Evolutionary conservation across 1,139 yeast species (phyloP).

Genomic region (Dujonia santamariae): DNA sequence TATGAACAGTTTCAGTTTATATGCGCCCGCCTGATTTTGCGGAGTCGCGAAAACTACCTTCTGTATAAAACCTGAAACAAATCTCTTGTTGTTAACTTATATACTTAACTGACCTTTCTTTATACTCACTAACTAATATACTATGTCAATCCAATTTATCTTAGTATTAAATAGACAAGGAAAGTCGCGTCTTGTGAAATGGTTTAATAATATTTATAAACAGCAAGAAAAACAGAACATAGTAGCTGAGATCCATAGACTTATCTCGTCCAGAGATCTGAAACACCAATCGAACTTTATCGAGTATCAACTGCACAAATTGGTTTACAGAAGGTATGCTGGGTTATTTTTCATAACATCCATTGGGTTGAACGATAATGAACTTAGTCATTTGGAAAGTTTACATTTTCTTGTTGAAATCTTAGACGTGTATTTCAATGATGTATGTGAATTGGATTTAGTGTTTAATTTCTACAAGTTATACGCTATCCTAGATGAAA

Average conservation of each 20-base stretch:
- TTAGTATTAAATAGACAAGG: slow-evolving; percentile 90
- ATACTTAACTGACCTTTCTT: too few relatives aligned
- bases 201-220: slow-evolving; percentile 50
- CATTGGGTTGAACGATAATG: slow-evolving; percentile 73
- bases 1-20: too few relatives aligned
- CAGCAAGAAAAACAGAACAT: slow-evolving; percentile 51
- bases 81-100: too few relatives aligned
- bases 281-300: slow-evolving; percentile 79
- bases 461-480: slow-evolving; percentile 78
- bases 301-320: slow-evolving; percentile 67
- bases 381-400: slow-evolving; percentile 76
- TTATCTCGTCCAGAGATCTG: slow-evolving; percentile 80
- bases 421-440: slow-evolving; percentile 77
- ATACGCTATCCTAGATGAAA: slow-evolving; percentile 68
- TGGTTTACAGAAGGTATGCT: slow-evolving; percentile 88
- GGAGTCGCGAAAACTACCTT: too few relatives aligned
- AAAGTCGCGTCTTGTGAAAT: slow-evolving; percentile 80
- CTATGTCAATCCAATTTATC: slow-evolving; percentile 75
- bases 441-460: slow-evolving; percentile 93
- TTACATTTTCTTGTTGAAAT: slow-evolving; percentile 89
- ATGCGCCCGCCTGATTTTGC: too few relatives aligned
- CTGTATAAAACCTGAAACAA: too few relatives aligned
- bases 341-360: slow-evolving; percentile 85
- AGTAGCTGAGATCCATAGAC: slow-evolving; percentile 71
- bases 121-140: background rate